Percentiles rank a stretch among this genome's conserved stretches.
phyloP scores from a whole-genome alignment of 169 alveolate genomes.

The Plasmodium blacklocki region DNA sequence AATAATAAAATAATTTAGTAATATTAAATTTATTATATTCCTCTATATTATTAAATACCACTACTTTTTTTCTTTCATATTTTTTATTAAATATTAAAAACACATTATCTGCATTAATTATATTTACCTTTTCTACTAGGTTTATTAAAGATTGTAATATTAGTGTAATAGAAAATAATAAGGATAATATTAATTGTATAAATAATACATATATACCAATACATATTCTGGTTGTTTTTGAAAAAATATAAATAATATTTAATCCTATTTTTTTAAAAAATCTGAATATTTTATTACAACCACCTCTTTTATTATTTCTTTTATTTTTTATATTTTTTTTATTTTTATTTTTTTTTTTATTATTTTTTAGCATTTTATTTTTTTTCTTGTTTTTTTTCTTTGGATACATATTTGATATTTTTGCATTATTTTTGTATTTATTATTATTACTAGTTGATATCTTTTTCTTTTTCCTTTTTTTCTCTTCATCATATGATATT shows the following conservation, averaged over 20 bases:
- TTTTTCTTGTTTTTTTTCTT: background rate
- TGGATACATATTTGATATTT: background rate
- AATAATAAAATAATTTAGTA: constrained; percentile 22
- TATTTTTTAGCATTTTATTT: background rate
- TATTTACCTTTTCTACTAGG: constrained; percentile 34
- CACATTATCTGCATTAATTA: constrained; percentile 20
- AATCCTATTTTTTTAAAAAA: background rate
- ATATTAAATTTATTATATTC: constrained; percentile 31
- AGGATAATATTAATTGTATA: constrained; percentile 17
- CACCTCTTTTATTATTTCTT: background rate
- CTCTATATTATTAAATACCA: constrained; percentile 20
- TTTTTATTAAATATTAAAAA: constrained; percentile 18
- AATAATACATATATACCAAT: constrained; percentile 50
- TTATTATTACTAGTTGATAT: too few relatives aligned
- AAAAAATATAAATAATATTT: constrained; percentile 2
- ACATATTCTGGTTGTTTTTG: constrained; percentile 17
- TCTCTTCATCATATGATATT: too few relatives aligned
- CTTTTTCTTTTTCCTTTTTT: too few relatives aligned
- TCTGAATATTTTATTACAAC: background rate
- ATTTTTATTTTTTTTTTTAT: background rate
- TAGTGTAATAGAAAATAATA: constrained; percentile 33
- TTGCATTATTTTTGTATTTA: too few relatives aligned
- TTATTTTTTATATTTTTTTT: background rate
- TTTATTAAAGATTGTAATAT: constrained; percentile 52
- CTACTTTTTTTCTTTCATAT: constrained; percentile 21